Percentiles rank a stretch among this genome's conserved stretches.
Evolutionary conservation across 2,329 filamentous ascomycete genomes (phyloP).

Genomic region (Aureobasidium subglaciale): DNA sequence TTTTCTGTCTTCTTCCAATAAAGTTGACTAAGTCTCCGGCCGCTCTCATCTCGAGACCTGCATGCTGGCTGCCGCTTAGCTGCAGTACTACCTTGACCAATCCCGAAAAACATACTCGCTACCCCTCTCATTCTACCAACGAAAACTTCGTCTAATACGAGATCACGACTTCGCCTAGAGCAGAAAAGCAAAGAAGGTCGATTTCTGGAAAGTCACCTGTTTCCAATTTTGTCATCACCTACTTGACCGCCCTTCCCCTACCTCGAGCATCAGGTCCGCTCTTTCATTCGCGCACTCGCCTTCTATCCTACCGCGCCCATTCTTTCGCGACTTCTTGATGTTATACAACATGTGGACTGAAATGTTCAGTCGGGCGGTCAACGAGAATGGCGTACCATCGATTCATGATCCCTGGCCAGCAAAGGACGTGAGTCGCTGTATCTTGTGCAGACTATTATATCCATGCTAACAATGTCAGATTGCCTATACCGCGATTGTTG

Average conservation of each 20-base stretch:
- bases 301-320: neutral
- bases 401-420: constrained; percentile 33
- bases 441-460: no score
- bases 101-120: neutral
- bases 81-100: constrained; percentile 8
- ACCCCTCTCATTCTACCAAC: neutral
- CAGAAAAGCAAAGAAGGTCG: neutral
- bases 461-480: constrained; percentile 50
- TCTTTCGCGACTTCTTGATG: neutral
- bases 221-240: neutral
- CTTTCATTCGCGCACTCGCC: neutral
- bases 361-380: neutral
- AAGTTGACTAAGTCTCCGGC: neutral
- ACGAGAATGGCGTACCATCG: neutral
- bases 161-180: neutral
- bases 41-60: neutral
- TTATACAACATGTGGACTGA: constrained; percentile 3
- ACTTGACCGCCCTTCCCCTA: neutral
- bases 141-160: neutral
- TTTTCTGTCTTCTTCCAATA: neutral
- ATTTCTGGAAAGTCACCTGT: constrained; percentile 5
- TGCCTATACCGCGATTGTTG: constrained; percentile 74
- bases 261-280: neutral
- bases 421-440: constrained; percentile 33
- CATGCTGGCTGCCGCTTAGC: constrained; percentile 9